Evolutionary conservation across 2,329 filamentous ascomycete species (phyloP).

Genomic region (Neopestalotiopsis rosae): DNA sequence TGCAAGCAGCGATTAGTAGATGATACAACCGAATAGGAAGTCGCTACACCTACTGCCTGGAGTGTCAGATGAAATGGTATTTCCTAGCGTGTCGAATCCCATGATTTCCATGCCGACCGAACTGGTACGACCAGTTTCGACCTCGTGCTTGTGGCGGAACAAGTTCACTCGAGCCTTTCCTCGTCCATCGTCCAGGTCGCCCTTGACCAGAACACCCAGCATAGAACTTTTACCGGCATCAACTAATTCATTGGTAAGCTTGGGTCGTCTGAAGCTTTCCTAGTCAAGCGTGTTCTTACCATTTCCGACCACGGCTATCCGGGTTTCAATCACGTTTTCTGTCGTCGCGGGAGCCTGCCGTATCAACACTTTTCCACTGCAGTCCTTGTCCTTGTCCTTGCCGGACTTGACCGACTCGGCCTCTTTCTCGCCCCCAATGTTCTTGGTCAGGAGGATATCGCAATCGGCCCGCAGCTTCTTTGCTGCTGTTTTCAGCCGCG

Average conservation of each 20-base stretch:
- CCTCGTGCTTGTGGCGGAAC: constrained; percentile 97
- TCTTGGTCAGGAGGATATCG: constrained; percentile 85
- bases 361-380: constrained; percentile 86
- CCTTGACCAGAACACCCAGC: constrained; percentile 94
- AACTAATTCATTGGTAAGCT: constrained; percentile 51
- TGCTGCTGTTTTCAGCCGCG: constrained; percentile 69
- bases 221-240: constrained; percentile 97
- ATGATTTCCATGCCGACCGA: constrained; percentile 99
- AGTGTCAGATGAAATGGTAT: constrained; percentile 80
- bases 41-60: constrained; percentile 72
- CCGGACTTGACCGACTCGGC: constrained; percentile 57
- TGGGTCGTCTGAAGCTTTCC: not conserved
- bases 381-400: constrained; percentile 66
- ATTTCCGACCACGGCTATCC: constrained; percentile 97
- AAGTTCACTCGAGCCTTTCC: constrained; percentile 94
- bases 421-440: constrained; percentile 80
- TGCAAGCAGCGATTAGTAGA: constrained; percentile 24
- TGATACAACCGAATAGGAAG: not conserved
- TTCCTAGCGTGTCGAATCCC: constrained; percentile 89
- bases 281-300: constrained; percentile 49
- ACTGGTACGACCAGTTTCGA: constrained; percentile 92
- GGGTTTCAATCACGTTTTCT: constrained; percentile 91
- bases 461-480: constrained; percentile 73
- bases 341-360: constrained; percentile 74
- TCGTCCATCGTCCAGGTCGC: constrained; percentile 90